Evolutionary conservation across 495 filamentous ascomycete genomes (phyloP).

Genomic region (Daldinia vernicosa): DNA sequence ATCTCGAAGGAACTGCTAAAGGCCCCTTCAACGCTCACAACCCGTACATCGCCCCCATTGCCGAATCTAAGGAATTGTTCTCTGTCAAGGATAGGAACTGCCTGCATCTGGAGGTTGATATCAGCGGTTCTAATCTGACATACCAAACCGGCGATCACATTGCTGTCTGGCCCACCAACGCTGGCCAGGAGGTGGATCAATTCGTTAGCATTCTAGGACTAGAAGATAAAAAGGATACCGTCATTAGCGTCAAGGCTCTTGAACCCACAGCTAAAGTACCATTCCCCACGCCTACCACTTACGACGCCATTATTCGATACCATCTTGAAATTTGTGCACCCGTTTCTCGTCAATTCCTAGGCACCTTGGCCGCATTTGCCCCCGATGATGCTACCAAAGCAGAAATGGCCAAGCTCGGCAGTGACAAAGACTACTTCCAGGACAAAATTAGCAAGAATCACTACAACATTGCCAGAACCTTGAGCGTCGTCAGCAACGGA

Average conservation of each 20-base stretch:
- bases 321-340: slow-evolving; percentile 97
- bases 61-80: slow-evolving; percentile 89
- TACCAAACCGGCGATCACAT: slow-evolving; percentile 99
- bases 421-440: slow-evolving; percentile 96
- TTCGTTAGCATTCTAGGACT: slow-evolving; percentile 85
- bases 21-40: slow-evolving; percentile 97
- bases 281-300: slow-evolving; percentile 96
- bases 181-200: slow-evolving; percentile 89
- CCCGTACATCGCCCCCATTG: slow-evolving; percentile 94
- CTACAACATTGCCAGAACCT: slow-evolving; percentile 88
- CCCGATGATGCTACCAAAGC: slow-evolving; percentile 84
- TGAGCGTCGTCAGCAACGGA: slow-evolving; percentile 75
- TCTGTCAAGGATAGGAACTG: slow-evolving; percentile 93
- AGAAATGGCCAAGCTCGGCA: slow-evolving; percentile 87
- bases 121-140: slow-evolving; percentile 82
- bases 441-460: slow-evolving; percentile 82
- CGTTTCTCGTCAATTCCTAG: slow-evolving; percentile 94
- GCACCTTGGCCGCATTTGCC: slow-evolving; percentile 86
- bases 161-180: slow-evolving; percentile 96
- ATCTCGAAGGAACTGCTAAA: slow-evolving; percentile 83
- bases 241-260: slow-evolving; percentile 90
- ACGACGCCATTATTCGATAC: slow-evolving; percentile 91
- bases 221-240: slow-evolving; percentile 76
- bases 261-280: slow-evolving; percentile 97
- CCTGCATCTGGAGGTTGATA: slow-evolving; percentile 94